Evolutionary conservation across 2,329 filamentous ascomycete species (phyloP), one percentile per base, ranked within the genome.

Genomic region (Nothophaeocryptopus gaeumannii): DNA sequence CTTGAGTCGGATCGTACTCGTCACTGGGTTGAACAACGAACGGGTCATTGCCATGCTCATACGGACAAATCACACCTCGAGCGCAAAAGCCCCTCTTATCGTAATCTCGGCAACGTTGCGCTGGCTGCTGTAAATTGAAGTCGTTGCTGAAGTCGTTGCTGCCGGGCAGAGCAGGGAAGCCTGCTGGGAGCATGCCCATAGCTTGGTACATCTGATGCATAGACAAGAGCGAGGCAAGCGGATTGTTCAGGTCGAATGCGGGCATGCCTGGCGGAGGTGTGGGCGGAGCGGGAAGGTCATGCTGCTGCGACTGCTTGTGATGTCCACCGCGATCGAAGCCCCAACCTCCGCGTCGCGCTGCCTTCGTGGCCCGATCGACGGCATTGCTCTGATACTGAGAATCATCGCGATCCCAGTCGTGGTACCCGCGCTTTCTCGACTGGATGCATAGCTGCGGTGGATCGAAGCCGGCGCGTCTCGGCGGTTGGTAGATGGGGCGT

Each of bases 61-160:
- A 89, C 34, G 75, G 78, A 68, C 88, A 91, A 15, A 76, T 78
- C 59, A 75, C 81, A 2, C 86, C 85, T 34, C 82, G 73, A 5
- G 82, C 77, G 63, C 88, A 91, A 61, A 80, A 88, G 0, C 88
- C 88, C 58, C 87, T 87, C 1, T 72, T 80, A 50, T 89, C 85
- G 60, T 86, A 89, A 65, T 89, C 84, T 50, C 79, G 76, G 63
- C 87, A 91, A 50, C 81, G 75, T 49, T 26, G 20, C 3, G 20
- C 20, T 26, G 20, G 20, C 20, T 26, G 3, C 20, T 7, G 20
- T 26, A 7, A 26, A 7, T 26, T 26, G 20, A 26, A 26, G 20
- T 26, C 20, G 72, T 11, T 68, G 63, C 16, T 26, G 20, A 26
- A 26, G 20, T 26, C 20, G 72, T 11, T 68, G 63, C 16, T 53